These are phyloP conservation scores for Fusarium sp. DNA, from an alignment of 2,329 filamentous ascomycete genomes.

Conservation along the genomic window DNA sequence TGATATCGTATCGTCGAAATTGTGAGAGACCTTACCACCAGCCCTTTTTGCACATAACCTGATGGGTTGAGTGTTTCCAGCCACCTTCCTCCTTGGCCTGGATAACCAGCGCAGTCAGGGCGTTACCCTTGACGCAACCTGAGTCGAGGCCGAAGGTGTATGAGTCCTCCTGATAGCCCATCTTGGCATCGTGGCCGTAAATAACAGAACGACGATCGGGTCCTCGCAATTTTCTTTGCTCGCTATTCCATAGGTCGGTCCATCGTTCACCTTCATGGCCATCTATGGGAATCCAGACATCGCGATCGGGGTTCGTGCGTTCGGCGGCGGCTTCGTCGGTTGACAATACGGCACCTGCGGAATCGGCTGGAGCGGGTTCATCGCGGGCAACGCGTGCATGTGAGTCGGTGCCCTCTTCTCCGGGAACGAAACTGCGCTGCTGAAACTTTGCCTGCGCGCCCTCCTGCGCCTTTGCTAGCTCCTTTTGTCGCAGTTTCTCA, in stretches of 20 bases:
- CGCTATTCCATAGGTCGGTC: conserved; percentile 71
- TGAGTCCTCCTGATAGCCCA: conserved; percentile 68
- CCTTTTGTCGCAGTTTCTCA: conserved; percentile 35
- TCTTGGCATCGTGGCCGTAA: conserved; percentile 87
- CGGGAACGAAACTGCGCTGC: conserved; percentile 9
- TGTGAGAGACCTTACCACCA: conserved; percentile 29
- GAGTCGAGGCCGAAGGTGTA: conserved; percentile 90
- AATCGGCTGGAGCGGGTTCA: conserved; percentile 4
- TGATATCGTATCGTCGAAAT: not conserved
- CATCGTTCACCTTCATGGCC: conserved; percentile 70
- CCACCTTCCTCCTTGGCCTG: conserved; percentile 57
- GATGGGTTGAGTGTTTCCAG: conserved; percentile 54
- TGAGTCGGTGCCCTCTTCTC: not conserved
- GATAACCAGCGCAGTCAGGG: conserved; percentile 82
- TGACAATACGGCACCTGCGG: not conserved
- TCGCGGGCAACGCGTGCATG: conserved; percentile 15
- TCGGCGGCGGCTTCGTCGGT: conserved; percentile 11
- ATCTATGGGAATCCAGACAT: conserved; percentile 54
- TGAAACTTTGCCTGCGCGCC: conserved; percentile 9
- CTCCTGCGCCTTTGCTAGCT: conserved; percentile 31
- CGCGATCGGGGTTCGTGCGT: conserved; percentile 44
- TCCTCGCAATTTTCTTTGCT: conserved; percentile 54
- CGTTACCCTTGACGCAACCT: conserved; percentile 80
- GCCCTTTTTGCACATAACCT: conserved; percentile 54
- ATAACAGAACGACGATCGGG: conserved; percentile 73